Conservation (phyloP, 2,329 filamentous ascomycete species). For the Saccharata proteae region DNA sequence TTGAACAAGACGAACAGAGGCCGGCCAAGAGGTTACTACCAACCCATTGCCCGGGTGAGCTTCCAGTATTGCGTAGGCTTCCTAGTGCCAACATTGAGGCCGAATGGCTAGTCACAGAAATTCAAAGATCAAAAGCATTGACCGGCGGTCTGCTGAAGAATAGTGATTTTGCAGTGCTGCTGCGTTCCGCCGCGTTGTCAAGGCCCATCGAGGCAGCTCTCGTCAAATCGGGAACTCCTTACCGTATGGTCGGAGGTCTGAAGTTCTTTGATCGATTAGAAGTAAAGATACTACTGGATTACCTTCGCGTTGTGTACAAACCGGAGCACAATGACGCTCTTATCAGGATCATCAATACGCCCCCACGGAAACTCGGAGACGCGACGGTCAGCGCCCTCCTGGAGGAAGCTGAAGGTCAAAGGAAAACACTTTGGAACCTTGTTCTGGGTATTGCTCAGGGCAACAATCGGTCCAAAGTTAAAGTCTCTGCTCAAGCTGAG, state of each 20-base stretch:
- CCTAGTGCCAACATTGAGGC: conserved; percentile 62
- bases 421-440: conserved; percentile 64
- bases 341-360: conserved; percentile 72
- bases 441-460: conserved; percentile 48
- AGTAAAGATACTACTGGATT: conserved; percentile 78
- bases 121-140: conserved; percentile 57
- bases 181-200: conserved; percentile 75
- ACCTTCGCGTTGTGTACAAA: conserved; percentile 73
- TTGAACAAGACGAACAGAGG: conserved; percentile 74
- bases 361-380: conserved; percentile 69
- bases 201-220: conserved; percentile 75
- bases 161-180: conserved; percentile 72
- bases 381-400: conserved; percentile 61
- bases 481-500: conserved; percentile 42
- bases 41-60: conserved; percentile 66
- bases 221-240: conserved; percentile 69
- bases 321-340: conserved; percentile 81
- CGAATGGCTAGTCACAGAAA: conserved; percentile 78
- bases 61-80: conserved; percentile 68
- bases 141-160: conserved; percentile 61
- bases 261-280: conserved; percentile 89
- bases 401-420: conserved; percentile 60
- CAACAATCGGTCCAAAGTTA: conserved; percentile 37
- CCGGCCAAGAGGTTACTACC: conserved; percentile 71
- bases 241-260: conserved; percentile 82